These are phyloP conservation scores for Pelargonium cotyledonis DNA, from an alignment of 441 rosid genomes.

Conservation along the genomic window DNA sequence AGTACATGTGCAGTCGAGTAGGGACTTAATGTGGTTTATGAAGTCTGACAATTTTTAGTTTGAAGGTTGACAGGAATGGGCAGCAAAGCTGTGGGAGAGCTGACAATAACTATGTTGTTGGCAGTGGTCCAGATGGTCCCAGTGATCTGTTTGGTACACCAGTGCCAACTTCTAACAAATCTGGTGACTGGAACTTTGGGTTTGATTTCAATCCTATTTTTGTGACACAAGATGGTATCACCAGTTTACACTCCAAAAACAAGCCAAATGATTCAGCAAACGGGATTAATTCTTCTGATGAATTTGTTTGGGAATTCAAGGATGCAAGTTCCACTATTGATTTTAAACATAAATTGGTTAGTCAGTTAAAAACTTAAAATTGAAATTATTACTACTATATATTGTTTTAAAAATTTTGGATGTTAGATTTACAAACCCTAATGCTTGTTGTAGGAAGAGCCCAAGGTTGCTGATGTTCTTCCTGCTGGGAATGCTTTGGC, in stretches of 20 bases:
- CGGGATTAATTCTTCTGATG: conserved; percentile 23
- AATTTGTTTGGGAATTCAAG: conserved; percentile 41
- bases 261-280: conserved; percentile 23
- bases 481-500: conserved; percentile 12
- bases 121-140: conserved; percentile 15
- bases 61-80: conserved; percentile 31
- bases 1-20: background rate
- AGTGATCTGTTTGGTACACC: conserved; percentile 15
- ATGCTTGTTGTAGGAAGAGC: conserved; percentile 27
- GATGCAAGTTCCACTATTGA: conserved; percentile 32
- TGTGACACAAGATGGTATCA: conserved; percentile 12
- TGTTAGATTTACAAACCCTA: conserved; percentile 4
- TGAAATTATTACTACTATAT: conserved; percentile 4
- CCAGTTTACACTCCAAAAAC: conserved; percentile 20
- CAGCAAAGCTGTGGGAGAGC: conserved; percentile 18
- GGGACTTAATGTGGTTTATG: conserved; percentile 15
- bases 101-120: conserved; percentile 20
- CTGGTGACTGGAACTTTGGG: conserved; percentile 5
- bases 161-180: conserved; percentile 9
- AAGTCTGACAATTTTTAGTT: conserved; percentile 22
- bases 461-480: conserved; percentile 22
- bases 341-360: conserved; percentile 36
- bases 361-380: conserved; percentile 14
- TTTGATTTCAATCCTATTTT: conserved; percentile 19
- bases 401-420: conserved; percentile 4